These are phyloP conservation scores for Magnusiomyces suaveolens DNA, from an alignment of 1,139 yeast species.

Conservation along the genomic window DNA sequence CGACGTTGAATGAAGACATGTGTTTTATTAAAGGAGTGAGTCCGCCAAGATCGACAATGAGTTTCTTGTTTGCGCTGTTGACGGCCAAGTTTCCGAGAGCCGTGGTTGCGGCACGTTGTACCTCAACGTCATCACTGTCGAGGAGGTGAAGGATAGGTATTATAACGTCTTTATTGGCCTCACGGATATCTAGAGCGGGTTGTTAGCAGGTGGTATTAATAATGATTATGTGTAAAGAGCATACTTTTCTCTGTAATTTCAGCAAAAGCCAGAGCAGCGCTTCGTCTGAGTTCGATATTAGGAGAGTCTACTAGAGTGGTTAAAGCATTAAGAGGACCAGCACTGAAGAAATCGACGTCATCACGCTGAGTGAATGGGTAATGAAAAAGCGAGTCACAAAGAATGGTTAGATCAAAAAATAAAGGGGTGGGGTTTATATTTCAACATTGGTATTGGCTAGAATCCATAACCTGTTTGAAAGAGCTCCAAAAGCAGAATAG, in stretches of 20 bases:
- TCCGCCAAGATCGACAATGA: slow-evolving; percentile 97
- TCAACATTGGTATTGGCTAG: too few relatives aligned
- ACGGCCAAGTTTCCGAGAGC: slow-evolving; percentile 96
- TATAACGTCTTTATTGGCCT: slow-evolving; percentile 80
- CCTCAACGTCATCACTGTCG: slow-evolving; percentile 85
- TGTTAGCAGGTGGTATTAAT: too few relatives aligned
- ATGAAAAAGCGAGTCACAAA: too few relatives aligned
- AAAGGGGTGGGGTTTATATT: too few relatives aligned
- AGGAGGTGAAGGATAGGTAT: slow-evolving; percentile 85
- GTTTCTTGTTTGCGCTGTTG: slow-evolving; percentile 82
- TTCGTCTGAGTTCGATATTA: slow-evolving; percentile 86
- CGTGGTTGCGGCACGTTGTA: slow-evolving; percentile 97
- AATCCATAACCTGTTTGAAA: too few relatives aligned
- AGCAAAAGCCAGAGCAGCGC: slow-evolving; percentile 97
- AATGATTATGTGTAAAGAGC: neutral
- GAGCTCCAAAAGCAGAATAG: too few relatives aligned
- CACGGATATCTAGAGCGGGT: slow-evolving; percentile 53
- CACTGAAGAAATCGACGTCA: slow-evolving; percentile 75
- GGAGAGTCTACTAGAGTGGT: slow-evolving; percentile 91
- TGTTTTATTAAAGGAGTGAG: slow-evolving; percentile 91
- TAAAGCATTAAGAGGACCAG: slow-evolving; percentile 74
- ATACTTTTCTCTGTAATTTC: slow-evolving; percentile 82
- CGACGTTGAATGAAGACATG: slow-evolving; percentile 94
- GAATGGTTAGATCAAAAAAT: too few relatives aligned
- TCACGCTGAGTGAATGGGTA: too few relatives aligned